These are phyloP conservation scores for Alternaria atra DNA, from an alignment of 2,329 filamentous ascomycete species.

Conservation along the genomic window DNA sequence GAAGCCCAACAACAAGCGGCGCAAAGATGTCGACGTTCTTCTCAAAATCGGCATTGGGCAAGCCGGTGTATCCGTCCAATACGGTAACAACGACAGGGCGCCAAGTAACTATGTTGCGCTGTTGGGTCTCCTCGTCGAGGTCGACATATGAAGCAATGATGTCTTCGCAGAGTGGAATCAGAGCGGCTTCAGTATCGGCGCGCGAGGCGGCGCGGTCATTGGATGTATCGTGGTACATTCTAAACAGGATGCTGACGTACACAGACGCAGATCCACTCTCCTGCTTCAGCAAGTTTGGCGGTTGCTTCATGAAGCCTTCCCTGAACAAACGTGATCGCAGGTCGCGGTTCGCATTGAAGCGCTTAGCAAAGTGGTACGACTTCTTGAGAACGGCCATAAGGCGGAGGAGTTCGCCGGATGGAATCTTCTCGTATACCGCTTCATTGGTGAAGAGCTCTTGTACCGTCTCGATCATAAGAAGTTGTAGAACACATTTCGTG, in stretches of 20 bases:
- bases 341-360: slow-evolving; percentile 98
- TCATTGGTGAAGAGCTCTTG: slow-evolving; percentile 99
- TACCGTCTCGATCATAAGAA: slow-evolving; percentile 99
- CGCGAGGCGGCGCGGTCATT: slow-evolving; percentile 82
- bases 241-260: slow-evolving; percentile 93
- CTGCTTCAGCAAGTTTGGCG: slow-evolving; percentile 96
- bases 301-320: slow-evolving; percentile 99
- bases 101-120: slow-evolving; percentile 97
- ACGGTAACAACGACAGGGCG: slow-evolving; percentile 96
- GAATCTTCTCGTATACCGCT: slow-evolving; percentile 91
- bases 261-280: slow-evolving; percentile 92
- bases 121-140: slow-evolving; percentile 95
- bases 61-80: slow-evolving; percentile 87
- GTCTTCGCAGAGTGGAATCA: slow-evolving; percentile 94
- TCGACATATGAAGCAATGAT: slow-evolving; percentile 86
- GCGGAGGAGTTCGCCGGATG: slow-evolving; percentile 85
- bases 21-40: slow-evolving; percentile 86
- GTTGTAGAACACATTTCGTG: slow-evolving; percentile 94
- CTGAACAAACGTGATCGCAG: slow-evolving; percentile 92
- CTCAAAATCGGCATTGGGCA: slow-evolving; percentile 81
- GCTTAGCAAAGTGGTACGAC: slow-evolving; percentile 94
- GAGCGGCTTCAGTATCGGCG: slow-evolving; percentile 84
- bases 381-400: slow-evolving; percentile 96
- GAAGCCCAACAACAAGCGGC: slow-evolving; percentile 81
- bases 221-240: slow-evolving; percentile 94